These are phyloP conservation scores for Haplographium delicatum DNA, from an alignment of 495 filamentous ascomycete genomes.

Conservation along the genomic window DNA sequence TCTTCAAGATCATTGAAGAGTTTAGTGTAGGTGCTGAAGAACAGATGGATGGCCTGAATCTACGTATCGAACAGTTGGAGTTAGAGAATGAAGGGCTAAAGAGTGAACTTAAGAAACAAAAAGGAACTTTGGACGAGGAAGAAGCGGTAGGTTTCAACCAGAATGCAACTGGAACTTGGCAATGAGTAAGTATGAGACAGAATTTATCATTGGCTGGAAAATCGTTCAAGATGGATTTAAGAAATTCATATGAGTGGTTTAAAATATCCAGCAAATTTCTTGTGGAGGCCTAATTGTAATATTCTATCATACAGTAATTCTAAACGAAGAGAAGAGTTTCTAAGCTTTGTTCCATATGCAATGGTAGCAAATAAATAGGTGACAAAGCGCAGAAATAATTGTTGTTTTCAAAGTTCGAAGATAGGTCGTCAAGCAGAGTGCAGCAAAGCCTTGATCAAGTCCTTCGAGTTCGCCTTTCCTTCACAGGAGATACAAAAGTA, in stretches of 20 bases:
- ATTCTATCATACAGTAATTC: slow-evolving; percentile 14
- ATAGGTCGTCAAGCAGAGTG: background rate
- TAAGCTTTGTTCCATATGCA: slow-evolving; percentile 18
- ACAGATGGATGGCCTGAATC: slow-evolving; percentile 41
- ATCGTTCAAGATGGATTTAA: background rate
- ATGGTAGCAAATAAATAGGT: no score
- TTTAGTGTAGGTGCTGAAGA: slow-evolving; percentile 53
- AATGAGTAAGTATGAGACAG: background rate
- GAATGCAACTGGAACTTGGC: background rate
- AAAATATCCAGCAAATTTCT: no score
- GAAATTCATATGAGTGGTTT: no score
- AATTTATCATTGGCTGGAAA: background rate
- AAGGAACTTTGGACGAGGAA: slow-evolving; percentile 20
- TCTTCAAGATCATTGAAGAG: slow-evolving; percentile 65
- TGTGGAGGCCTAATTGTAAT: slow-evolving; percentile 7
- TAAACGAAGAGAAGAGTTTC: slow-evolving; percentile 17
- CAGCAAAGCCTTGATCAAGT: background rate
- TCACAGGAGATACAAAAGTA: slow-evolving; percentile 42
- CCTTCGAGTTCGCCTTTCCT: slow-evolving; percentile 17
- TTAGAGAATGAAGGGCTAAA: slow-evolving; percentile 41
- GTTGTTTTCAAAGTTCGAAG: no score
- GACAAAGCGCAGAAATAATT: no score
- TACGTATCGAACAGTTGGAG: slow-evolving; percentile 38
- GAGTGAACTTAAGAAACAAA: slow-evolving; percentile 28
- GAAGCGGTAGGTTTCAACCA: slow-evolving; percentile 4